These are phyloP conservation scores for Elaeis oleifera DNA, from an alignment of 202 grass and related monocot genomes.

Conservation along the genomic window DNA sequence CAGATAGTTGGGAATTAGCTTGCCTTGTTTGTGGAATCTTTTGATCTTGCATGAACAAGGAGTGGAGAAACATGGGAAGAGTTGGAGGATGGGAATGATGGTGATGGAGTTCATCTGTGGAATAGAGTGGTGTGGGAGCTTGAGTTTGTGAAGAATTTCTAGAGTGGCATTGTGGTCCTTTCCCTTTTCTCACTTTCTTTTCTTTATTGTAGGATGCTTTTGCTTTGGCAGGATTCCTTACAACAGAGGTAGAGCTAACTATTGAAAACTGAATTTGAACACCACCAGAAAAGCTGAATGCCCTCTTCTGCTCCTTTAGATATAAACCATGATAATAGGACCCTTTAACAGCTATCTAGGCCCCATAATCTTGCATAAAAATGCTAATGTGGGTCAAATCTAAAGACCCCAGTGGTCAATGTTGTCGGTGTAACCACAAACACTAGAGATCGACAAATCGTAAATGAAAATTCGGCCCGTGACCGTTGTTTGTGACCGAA, in stretches of 20 bases:
- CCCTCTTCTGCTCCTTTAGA: not conserved
- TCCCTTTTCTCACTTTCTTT: not conserved
- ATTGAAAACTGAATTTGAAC: not conserved
- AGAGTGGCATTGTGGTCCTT: slow-evolving; percentile 3
- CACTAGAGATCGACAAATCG: not conserved
- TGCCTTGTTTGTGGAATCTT: slow-evolving; percentile 4
- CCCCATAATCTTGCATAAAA: not conserved
- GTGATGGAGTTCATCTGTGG: too few relatives aligned
- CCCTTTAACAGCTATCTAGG: not conserved
- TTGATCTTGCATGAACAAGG: slow-evolving; percentile 10
- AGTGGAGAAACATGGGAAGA: slow-evolving; percentile 8
- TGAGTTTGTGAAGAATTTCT: not conserved
- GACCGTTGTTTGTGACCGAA: too few relatives aligned
- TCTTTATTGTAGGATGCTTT: slow-evolving; percentile 14
- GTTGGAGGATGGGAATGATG: slow-evolving; percentile 2
- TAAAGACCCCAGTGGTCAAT: not conserved
- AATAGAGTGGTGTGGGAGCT: not conserved
- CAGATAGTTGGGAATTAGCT: not conserved
- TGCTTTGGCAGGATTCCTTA: slow-evolving; percentile 12
- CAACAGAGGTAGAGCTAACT: not conserved
- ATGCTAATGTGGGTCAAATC: not conserved
- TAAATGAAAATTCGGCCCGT: not conserved
- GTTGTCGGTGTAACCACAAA: not conserved
- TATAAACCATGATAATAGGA: not conserved
- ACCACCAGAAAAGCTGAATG: not conserved